Evolutionary conservation across 441 rosid species (phyloP).

Genomic region (Bruguiera hainesii): DNA sequence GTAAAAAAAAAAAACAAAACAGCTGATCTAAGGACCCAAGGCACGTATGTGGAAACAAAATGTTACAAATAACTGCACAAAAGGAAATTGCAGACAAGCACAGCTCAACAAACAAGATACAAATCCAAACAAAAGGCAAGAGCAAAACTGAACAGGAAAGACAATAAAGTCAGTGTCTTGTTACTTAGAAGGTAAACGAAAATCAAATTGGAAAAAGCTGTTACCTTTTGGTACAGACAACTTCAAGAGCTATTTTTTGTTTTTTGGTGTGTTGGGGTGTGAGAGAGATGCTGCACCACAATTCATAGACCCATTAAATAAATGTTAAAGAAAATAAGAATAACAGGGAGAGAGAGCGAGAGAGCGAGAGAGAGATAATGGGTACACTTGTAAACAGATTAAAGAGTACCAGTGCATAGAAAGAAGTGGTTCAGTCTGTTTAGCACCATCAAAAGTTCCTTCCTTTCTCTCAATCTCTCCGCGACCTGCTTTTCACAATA

Average conservation of each 20-base stretch:
- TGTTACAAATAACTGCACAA: background rate
- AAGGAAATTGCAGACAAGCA: background rate
- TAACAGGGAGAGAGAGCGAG: background rate
- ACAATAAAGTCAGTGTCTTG: background rate
- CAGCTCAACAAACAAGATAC: background rate
- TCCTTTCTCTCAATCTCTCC: background rate
- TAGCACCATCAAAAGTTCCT: background rate
- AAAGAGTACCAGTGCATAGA: background rate
- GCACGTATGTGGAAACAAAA: too few species aligned
- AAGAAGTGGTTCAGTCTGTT: background rate
- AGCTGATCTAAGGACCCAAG: background rate
- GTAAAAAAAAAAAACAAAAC: background rate
- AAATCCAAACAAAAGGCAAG: background rate
- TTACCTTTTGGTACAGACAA: slow-evolving; percentile 4
- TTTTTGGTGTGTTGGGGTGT: background rate
- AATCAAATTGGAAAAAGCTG: background rate
- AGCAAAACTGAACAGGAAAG: background rate
- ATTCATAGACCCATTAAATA: background rate
- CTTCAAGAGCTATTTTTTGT: background rate
- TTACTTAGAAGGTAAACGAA: background rate
- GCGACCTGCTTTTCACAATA: background rate
- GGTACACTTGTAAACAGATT: background rate
- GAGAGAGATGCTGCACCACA: background rate
- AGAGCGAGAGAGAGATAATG: background rate
- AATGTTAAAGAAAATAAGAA: background rate